phyloP scores from a whole-genome alignment of 352 stramenopile genomes.

The Peronospora tabacina region DNA sequence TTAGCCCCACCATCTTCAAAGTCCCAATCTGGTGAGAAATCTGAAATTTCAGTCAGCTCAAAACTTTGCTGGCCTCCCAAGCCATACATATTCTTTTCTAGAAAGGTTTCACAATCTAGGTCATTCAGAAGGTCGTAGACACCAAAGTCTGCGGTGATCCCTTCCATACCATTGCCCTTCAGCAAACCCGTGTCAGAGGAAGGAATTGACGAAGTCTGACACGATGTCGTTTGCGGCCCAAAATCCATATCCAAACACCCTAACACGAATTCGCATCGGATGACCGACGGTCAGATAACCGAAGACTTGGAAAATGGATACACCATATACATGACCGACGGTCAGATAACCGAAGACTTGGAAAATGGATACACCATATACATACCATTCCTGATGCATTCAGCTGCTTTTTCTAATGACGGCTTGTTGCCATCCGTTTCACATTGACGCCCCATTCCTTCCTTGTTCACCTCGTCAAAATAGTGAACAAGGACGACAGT shows the following conservation, averaged over 20 bases:
- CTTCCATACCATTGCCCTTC: slow-evolving; percentile 31
- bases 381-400: slow-evolving; percentile 54
- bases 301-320: neutral
- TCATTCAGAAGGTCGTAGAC: slow-evolving; percentile 34
- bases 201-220: slow-evolving; percentile 6
- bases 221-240: slow-evolving; percentile 14
- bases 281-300: slow-evolving; percentile 4
- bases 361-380: neutral
- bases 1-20: slow-evolving; percentile 69
- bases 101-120: neutral
- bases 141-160: slow-evolving; percentile 17
- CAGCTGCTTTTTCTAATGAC: slow-evolving; percentile 30
- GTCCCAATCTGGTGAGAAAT: slow-evolving; percentile 84
- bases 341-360: slow-evolving; percentile 2
- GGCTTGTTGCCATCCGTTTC: slow-evolving; percentile 2
- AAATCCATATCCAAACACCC: slow-evolving; percentile 54
- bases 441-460: slow-evolving; percentile 4
- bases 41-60: slow-evolving; percentile 49
- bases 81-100: slow-evolving; percentile 3
- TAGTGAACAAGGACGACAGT: slow-evolving; percentile 82
- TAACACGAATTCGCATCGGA: slow-evolving; percentile 13
- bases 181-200: slow-evolving; percentile 23
- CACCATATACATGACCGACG: neutral
- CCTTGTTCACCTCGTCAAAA: slow-evolving; percentile 72
- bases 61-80: slow-evolving; percentile 25